Conservation (phyloP, 768 basidiomycete genomes). For the Boletus sp. region DNA sequence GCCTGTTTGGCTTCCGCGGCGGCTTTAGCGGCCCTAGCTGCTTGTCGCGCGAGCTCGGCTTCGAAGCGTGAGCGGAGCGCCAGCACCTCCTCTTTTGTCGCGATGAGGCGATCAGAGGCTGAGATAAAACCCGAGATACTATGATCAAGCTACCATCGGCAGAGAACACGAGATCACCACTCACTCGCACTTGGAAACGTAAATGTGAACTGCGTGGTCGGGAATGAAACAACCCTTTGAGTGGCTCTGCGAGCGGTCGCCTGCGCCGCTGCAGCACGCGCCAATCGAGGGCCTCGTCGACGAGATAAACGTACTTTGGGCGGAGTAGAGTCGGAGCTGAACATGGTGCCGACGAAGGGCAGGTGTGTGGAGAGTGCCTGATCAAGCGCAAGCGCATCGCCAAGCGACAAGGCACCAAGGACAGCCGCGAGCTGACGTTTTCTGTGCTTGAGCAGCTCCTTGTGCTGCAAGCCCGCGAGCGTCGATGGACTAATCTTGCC, state of each 20-base stretch:
- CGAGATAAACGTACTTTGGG: constrained; percentile 54
- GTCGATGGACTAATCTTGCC: constrained; percentile 60
- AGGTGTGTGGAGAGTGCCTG: constrained; percentile 62
- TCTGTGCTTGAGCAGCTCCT: constrained; percentile 66
- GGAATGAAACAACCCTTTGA: constrained; percentile 42
- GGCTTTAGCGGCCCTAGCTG: constrained; percentile 50
- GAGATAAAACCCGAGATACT: constrained; percentile 23
- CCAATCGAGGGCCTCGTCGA: constrained; percentile 50
- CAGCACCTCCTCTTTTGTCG: constrained; percentile 68
- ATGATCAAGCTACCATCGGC: constrained; percentile 27
- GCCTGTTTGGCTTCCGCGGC: constrained; percentile 54
- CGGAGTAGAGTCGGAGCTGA: constrained; percentile 27
- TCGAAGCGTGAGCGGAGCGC: constrained; percentile 68
- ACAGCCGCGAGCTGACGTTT: constrained; percentile 72
- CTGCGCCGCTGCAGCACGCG: constrained; percentile 39
- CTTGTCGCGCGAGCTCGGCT: constrained; percentile 69
- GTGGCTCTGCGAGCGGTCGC: constrained; percentile 5
- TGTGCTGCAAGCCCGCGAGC: constrained; percentile 69
- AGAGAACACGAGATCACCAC: constrained; percentile 38
- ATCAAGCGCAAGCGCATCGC: constrained; percentile 73
- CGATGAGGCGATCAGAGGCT: constrained; percentile 73
- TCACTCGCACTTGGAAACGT: constrained; percentile 66
- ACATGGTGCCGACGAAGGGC: constrained; percentile 35
- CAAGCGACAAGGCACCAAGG: constrained; percentile 62
- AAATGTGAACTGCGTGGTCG: constrained; percentile 58